A percentile compares a stretch with the other conserved stretches of the same genome.
These are phyloP conservation scores for Alternaria brassicae DNA, from an alignment of 2,329 filamentous ascomycete genomes.

Conservation along the genomic window DNA sequence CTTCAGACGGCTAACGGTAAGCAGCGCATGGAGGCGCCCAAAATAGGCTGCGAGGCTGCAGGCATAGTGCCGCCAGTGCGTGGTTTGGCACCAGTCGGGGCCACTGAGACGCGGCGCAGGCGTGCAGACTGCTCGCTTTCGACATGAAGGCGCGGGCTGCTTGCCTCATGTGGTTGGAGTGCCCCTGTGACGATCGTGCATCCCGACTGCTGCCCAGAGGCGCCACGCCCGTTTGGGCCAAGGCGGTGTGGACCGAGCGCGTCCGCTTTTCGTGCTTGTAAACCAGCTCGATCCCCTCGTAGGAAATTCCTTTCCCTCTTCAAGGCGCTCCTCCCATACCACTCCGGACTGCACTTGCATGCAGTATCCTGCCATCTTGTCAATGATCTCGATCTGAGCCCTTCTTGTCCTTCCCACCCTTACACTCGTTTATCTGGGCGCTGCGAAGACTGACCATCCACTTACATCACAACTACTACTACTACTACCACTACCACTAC, in stretches of 20 bases:
- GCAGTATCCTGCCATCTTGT: conserved; percentile 14
- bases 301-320: conserved; percentile 8
- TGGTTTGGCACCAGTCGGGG: conserved; percentile 8
- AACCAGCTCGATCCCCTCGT: conserved; percentile 32
- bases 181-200: conserved; percentile 34
- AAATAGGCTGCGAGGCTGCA: conserved; percentile 30
- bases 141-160: conserved; percentile 18
- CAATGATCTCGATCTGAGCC: conserved; percentile 24
- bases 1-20: conserved; percentile 31
- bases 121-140: conserved; percentile 18
- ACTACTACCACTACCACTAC: conserved; percentile 4
- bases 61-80: conserved; percentile 10
- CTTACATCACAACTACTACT: neutral
- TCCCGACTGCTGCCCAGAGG: conserved; percentile 10
- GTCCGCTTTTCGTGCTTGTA: conserved; percentile 30
- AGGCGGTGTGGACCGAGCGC: conserved; percentile 19
- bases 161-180: conserved; percentile 21
- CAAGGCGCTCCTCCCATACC: conserved; percentile 26
- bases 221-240: conserved; percentile 8
- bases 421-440: conserved; percentile 38
- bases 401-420: conserved; percentile 23
- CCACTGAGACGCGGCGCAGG: conserved; percentile 15
- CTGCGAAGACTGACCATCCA: conserved; percentile 2
- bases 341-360: conserved; percentile 32
- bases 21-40: conserved; percentile 28